Percentiles rank a stretch among this genome's conserved stretches.
These are phyloP conservation scores for Claviceps sp. DNA, from an alignment of 2,329 filamentous ascomycete species.

Conservation along the genomic window DNA sequence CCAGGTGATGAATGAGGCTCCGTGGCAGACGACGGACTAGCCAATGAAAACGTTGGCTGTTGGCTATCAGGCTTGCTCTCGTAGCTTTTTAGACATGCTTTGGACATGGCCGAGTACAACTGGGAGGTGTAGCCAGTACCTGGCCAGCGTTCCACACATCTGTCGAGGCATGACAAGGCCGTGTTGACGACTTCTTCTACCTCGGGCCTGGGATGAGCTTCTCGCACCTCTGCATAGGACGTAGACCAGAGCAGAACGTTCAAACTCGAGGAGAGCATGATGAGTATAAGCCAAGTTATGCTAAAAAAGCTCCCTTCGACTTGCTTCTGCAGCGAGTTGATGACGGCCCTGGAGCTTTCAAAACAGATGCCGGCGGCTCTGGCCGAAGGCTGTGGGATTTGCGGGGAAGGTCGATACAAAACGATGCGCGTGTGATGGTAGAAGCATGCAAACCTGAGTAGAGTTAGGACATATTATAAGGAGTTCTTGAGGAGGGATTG, in stretches of 20 bases:
- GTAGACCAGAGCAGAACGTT: slow-evolving; percentile 88
- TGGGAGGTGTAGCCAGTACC: slow-evolving; percentile 74
- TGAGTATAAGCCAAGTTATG: slow-evolving; percentile 85
- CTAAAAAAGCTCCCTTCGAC: slow-evolving; percentile 65
- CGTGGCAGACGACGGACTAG: slow-evolving; percentile 19
- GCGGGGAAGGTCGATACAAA: slow-evolving; percentile 80
- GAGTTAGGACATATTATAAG: too few species aligned
- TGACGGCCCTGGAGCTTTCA: slow-evolving; percentile 68
- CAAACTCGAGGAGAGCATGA: slow-evolving; percentile 80
- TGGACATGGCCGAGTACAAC: slow-evolving; percentile 74
- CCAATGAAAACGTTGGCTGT: slow-evolving; percentile 17
- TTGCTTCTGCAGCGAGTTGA: slow-evolving; percentile 67
- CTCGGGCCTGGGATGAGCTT: slow-evolving; percentile 56
- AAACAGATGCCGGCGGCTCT: slow-evolving; percentile 72
- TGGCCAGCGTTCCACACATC: slow-evolving; percentile 81
- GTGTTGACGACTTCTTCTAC: slow-evolving; percentile 62
- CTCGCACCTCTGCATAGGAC: slow-evolving; percentile 73
- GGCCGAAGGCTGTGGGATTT: slow-evolving; percentile 72
- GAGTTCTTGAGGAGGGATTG: too few species aligned
- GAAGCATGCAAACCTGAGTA: slow-evolving; percentile 45
- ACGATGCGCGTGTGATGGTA: slow-evolving; percentile 84
- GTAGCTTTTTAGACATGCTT: slow-evolving; percentile 80
- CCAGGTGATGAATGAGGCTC: slow-evolving; percentile 21
- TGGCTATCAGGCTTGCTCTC: slow-evolving; percentile 31
- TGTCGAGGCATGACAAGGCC: slow-evolving; percentile 64